Conservation (phyloP, 345 rosid genomes). For the Citrus hindsii region DNA sequence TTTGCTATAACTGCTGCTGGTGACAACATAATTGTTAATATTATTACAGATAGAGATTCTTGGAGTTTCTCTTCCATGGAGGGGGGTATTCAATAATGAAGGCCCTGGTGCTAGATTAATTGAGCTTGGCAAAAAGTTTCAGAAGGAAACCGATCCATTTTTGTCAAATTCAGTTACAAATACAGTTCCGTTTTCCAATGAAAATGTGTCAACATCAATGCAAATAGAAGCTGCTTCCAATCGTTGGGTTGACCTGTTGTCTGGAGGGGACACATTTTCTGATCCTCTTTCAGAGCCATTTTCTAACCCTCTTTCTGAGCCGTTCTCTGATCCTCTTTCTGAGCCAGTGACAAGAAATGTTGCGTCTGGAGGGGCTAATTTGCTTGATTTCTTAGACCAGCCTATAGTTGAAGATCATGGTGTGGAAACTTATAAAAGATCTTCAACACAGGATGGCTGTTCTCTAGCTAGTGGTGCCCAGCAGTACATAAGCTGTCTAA, state of each 20-base stretch:
- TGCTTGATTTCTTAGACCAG: conserved; percentile 78
- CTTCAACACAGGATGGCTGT: conserved; percentile 40
- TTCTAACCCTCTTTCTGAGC: conserved; percentile 53
- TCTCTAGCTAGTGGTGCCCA: conserved; percentile 40
- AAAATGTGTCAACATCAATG: conserved; percentile 29
- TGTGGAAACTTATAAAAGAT: conserved; percentile 38
- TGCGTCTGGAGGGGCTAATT: conserved; percentile 40
- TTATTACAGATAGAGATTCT: too few relatives aligned
- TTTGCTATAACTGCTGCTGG: background rate
- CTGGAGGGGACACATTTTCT: conserved; percentile 44
- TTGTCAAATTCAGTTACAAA: conserved; percentile 40
- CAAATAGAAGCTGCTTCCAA: conserved; percentile 40
- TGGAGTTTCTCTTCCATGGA: too few relatives aligned
- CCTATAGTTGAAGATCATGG: conserved; percentile 47
- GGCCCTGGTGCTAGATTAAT: conserved; percentile 48
- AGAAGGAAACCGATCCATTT: conserved; percentile 36
- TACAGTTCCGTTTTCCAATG: conserved; percentile 48
- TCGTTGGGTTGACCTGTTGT: conserved; percentile 64
- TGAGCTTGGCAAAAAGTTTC: conserved; percentile 44
- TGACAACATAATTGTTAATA: too few relatives aligned
- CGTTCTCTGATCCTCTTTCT: conserved; percentile 47
- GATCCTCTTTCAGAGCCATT: conserved; percentile 40
- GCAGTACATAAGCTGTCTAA: conserved; percentile 58
- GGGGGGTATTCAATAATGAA: too few relatives aligned
- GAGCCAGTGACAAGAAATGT: conserved; percentile 46